Base-by-base conservation (phyloP, 805 yeast species). In the Isabelozyma heimii region DNA sequence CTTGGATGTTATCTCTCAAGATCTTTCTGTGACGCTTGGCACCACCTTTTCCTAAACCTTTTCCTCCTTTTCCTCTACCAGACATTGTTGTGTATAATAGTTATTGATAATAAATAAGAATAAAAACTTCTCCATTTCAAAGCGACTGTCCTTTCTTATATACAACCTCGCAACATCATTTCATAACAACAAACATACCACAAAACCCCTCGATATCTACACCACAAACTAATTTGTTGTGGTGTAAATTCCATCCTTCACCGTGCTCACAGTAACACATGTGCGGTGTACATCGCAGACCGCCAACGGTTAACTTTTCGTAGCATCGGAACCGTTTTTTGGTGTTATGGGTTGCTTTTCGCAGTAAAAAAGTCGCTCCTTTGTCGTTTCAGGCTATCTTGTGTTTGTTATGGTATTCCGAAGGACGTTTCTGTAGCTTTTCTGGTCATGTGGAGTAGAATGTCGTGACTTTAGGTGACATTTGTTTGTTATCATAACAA, bases 1-100 rank as follows among this genome's bases (percentile, higher is more conserved):
- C 99, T 81, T 91, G 97, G 64, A 94, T 92, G 92, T 92, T 94
- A 78, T 94, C 99, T 84, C 98, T 91, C 61, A 91, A 83, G 79
- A 92, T 89, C 89, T 91, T 91, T 86, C 98, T 90, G 91, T 92
- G 99, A 80, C 99, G 91, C 87, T 92, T 92, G 69, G 99, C 99
- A 82, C 99, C 99, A 81, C 97, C 98, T 82, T 94, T 94, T 72
- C 99, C 99, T 68, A 94, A 84, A 81, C 99, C 99, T 89, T 94
- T 94, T 73, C 98, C 99, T 73, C 98, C 98, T 90, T 94, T 92
- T 72, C 99, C 99, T 85, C 97, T 91, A 76, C 98, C 97, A 75
- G 97, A 90, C 97, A 91, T 91, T 71, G 24, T 20, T 20, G 58
- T 81, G 61, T 45, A 46, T 55, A 59, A 54, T 62, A 58, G 50